A percentile compares a stretch with the other conserved stretches of the same genome.
Evolutionary conservation across 2,329 filamentous ascomycete species (phyloP).

Genomic region (Raffaelea ambrosiae): DNA sequence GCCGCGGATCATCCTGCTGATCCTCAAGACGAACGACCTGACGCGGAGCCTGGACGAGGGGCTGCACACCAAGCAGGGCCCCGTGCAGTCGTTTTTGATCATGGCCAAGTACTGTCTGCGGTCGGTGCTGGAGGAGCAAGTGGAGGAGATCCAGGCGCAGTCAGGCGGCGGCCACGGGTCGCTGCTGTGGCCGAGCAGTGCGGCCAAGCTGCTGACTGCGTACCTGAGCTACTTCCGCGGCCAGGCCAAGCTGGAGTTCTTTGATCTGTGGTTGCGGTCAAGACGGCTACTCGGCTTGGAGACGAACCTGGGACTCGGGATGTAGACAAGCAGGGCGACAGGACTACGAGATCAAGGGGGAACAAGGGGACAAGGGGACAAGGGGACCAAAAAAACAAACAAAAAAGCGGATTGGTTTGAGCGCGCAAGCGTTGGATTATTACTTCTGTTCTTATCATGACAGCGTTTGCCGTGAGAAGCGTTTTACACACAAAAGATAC

Average conservation of each 20-base stretch:
- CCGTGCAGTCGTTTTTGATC: slow-evolving; percentile 58
- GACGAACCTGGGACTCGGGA: slow-evolving; percentile 3
- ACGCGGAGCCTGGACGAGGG: slow-evolving; percentile 91
- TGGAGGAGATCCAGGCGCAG: slow-evolving; percentile 40
- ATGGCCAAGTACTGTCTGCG: slow-evolving; percentile 59
- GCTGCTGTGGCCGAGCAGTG: slow-evolving; percentile 49
- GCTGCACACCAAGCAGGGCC: slow-evolving; percentile 63
- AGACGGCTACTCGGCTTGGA: slow-evolving; percentile 36
- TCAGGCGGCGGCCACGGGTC: slow-evolving; percentile 36
- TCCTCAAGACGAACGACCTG: slow-evolving; percentile 95
- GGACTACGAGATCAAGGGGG: background rate
- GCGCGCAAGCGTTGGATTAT: background rate
- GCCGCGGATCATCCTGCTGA: slow-evolving; percentile 84
- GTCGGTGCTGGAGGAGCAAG: slow-evolving; percentile 56
- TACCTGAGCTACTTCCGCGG: slow-evolving; percentile 52
- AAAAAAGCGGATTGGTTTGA: background rate
- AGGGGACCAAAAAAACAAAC: slow-evolving; percentile 3
- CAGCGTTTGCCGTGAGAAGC: too few relatives aligned
- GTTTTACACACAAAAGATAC: too few relatives aligned
- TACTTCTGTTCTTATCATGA: too few relatives aligned
- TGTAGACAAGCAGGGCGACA: background rate
- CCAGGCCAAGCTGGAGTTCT: slow-evolving; percentile 53
- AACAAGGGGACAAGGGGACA: background rate
- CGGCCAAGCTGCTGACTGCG: slow-evolving; percentile 43
- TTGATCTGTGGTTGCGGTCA: slow-evolving; percentile 51